Evolutionary conservation across 1,139 yeast genomes (phyloP).

Genomic region (Eremothecium coryli): DNA sequence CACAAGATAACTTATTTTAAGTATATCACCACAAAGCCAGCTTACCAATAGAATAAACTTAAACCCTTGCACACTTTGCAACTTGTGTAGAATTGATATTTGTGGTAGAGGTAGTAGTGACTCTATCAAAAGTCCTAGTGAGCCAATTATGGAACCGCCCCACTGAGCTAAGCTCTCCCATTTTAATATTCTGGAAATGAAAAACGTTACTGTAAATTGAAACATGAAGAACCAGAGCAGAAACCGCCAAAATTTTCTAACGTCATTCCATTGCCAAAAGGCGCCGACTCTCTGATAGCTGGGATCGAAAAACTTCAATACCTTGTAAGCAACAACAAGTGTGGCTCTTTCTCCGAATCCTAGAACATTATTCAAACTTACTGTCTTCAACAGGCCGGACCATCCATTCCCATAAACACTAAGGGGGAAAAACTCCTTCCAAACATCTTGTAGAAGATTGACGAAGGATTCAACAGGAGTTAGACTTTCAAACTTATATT

Average conservation of each 20-base stretch:
- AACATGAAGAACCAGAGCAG: conserved; percentile 38
- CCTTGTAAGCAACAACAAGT: conserved; percentile 29
- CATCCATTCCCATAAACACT: conserved; percentile 23
- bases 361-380: conserved; percentile 15
- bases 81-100: conserved; percentile 58
- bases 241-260: conserved; percentile 57
- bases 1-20: conserved; percentile 62
- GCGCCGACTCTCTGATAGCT: conserved; percentile 53
- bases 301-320: conserved; percentile 57
- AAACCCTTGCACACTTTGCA: conserved; percentile 69
- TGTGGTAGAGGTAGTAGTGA: conserved; percentile 85
- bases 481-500: conserved; percentile 30
- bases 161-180: conserved; percentile 29
- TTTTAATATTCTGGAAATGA: conserved; percentile 26
- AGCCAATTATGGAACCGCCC: conserved; percentile 44
- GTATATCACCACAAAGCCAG: conserved; percentile 84
- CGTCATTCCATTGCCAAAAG: conserved; percentile 83
- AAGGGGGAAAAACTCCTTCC: conserved; percentile 27
- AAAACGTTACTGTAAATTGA: conserved; percentile 24
- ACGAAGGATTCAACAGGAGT: conserved; percentile 23
- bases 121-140: conserved; percentile 66
- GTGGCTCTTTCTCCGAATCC: conserved; percentile 22
- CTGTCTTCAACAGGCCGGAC: conserved; percentile 17
- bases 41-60: conserved; percentile 63
- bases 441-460: conserved; percentile 24